Evolutionary conservation across 768 basidiomycete genomes (phyloP).

Genomic region (Amyloporia xantha): DNA sequence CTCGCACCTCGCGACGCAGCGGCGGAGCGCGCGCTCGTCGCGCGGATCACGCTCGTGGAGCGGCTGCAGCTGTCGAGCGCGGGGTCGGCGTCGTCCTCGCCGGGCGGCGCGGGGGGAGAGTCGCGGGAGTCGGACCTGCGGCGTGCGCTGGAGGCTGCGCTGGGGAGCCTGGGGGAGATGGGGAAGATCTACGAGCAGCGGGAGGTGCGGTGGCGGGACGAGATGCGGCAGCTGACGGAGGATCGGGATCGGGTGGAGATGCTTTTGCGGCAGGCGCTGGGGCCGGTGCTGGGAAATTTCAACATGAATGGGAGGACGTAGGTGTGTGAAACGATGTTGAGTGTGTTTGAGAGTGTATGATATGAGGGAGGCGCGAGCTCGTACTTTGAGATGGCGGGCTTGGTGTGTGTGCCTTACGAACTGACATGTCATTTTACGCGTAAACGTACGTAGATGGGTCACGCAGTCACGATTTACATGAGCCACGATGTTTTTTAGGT

Average conservation of each 20-base stretch:
- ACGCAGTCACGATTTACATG: too few species aligned
- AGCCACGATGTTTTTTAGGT: too few species aligned
- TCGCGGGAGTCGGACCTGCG: constrained; percentile 50
- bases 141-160: constrained; percentile 58
- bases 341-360: neutral
- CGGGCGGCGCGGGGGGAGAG: constrained; percentile 47
- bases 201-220: constrained; percentile 57
- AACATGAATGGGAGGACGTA: neutral
- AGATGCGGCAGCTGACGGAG: constrained; percentile 56
- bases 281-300: constrained; percentile 9
- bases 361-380: too few species aligned
- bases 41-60: constrained; percentile 44
- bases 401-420: too few species aligned
- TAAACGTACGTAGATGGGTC: too few species aligned
- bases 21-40: constrained; percentile 40
- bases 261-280: constrained; percentile 58
- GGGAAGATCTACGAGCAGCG: constrained; percentile 62
- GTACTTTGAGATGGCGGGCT: too few species aligned
- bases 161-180: constrained; percentile 59
- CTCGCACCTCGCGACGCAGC: constrained; percentile 49
- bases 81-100: constrained; percentile 40
- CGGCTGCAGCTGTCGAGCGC: constrained; percentile 31
- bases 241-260: constrained; percentile 65
- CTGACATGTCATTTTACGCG: too few species aligned
- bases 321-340: too few species aligned